Conservation (phyloP, 2,329 filamentous ascomycete genomes). For the Venturia nashicola region DNA sequence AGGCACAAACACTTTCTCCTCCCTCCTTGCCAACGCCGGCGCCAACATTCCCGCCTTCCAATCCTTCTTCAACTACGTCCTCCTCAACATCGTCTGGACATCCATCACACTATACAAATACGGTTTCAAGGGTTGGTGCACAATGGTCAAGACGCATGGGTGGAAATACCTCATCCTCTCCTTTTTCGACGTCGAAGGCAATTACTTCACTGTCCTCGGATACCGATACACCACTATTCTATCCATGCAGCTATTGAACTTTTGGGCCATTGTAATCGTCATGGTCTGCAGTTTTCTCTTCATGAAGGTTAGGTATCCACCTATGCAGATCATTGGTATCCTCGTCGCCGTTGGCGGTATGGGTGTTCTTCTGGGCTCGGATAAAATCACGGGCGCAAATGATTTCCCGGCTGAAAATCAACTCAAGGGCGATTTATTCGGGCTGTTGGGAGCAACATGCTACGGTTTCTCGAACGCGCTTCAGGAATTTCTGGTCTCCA, state of each 20-base stretch:
- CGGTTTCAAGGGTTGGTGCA: slow-evolving; percentile 57
- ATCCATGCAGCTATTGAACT: slow-evolving; percentile 91
- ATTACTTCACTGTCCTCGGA: slow-evolving; percentile 94
- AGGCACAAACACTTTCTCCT: slow-evolving; percentile 80
- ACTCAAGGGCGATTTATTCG: slow-evolving; percentile 87
- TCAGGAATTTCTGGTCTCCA: slow-evolving; percentile 88
- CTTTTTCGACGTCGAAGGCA: slow-evolving; percentile 90
- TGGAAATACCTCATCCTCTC: slow-evolving; percentile 88
- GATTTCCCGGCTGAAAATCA: slow-evolving; percentile 55
- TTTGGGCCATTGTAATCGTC: slow-evolving; percentile 94
- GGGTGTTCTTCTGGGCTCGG: slow-evolving; percentile 74
- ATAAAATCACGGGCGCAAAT: slow-evolving; percentile 70
- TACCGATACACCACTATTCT: slow-evolving; percentile 89
- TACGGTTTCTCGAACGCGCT: slow-evolving; percentile 87
- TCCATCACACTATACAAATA: slow-evolving; percentile 67
- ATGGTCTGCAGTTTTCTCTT: slow-evolving; percentile 73
- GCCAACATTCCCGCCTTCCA: slow-evolving; percentile 91
- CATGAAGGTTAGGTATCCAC: slow-evolving; percentile 79
- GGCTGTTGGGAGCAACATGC: slow-evolving; percentile 73
- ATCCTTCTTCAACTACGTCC: slow-evolving; percentile 85
- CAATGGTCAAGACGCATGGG: slow-evolving; percentile 55
- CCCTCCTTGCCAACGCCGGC: slow-evolving; percentile 52
- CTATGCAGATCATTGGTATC: slow-evolving; percentile 76
- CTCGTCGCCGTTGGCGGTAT: slow-evolving; percentile 82
- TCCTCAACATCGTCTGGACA: slow-evolving; percentile 74